Conservation (phyloP, 2,329 filamentous ascomycete species). For the Penicillium aurantiogriseum region DNA sequence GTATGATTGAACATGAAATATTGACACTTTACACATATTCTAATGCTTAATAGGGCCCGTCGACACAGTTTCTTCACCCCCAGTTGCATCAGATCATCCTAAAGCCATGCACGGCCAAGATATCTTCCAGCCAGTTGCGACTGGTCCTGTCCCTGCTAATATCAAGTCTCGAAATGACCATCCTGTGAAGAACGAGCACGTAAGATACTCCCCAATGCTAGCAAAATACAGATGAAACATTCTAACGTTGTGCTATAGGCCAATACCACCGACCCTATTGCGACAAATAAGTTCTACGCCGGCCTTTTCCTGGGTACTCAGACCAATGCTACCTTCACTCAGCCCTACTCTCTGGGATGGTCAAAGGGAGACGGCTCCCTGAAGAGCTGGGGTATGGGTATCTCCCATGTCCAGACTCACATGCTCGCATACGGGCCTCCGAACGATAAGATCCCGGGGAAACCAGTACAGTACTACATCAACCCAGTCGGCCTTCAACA, state of each 20-base stretch:
- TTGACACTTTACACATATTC: neutral
- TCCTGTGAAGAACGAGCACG: slow-evolving; percentile 41
- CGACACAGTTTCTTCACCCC: neutral
- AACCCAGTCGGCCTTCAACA: slow-evolving; percentile 82
- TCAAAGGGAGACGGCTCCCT: slow-evolving; percentile 61
- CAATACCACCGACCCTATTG: slow-evolving; percentile 36
- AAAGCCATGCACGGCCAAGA: slow-evolving; percentile 39
- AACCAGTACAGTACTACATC: slow-evolving; percentile 69
- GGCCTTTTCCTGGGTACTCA: slow-evolving; percentile 79
- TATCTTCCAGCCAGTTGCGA: slow-evolving; percentile 44
- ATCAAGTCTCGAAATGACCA: slow-evolving; percentile 43
- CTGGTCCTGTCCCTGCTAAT: slow-evolving; percentile 38
- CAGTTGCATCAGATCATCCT: neutral
- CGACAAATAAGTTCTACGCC: slow-evolving; percentile 64
- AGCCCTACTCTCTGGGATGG: slow-evolving; percentile 72
- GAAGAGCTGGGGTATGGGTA: slow-evolving; percentile 71
- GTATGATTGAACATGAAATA: neutral
- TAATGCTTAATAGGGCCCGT: neutral
- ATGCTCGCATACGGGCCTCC: slow-evolving; percentile 66
- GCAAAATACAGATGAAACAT: neutral
- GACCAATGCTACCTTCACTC: slow-evolving; percentile 66
- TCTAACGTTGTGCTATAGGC: slow-evolving; percentile 19
- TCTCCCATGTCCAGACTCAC: slow-evolving; percentile 69
- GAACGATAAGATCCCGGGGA: slow-evolving; percentile 51
- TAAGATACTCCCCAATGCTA: slow-evolving; percentile 23